Evolutionary conservation across 306 rosid genomes (phyloP).

Genomic region (Pueraria montana): DNA sequence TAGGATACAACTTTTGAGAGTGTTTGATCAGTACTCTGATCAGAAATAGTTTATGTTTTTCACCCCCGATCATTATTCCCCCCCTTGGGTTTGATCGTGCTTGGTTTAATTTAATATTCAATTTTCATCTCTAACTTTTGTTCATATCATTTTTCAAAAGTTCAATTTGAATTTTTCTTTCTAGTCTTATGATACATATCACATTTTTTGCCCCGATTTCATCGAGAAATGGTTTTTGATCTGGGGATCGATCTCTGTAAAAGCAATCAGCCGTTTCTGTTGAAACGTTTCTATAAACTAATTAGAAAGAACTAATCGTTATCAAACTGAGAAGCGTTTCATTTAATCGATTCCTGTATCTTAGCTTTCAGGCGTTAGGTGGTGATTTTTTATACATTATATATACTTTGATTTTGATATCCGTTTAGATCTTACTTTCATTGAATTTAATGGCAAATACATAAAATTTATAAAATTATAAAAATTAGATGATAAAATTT

Average conservation of each 20-base stretch:
- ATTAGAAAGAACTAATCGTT: neutral
- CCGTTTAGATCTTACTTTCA: slow-evolving; percentile 37
- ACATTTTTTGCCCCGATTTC: slow-evolving; percentile 20
- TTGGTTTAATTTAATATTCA: slow-evolving; percentile 18
- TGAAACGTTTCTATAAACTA: slow-evolving; percentile 27
- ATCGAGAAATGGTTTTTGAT: slow-evolving; percentile 7
- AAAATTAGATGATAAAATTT: too few species aligned
- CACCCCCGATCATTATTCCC: neutral
- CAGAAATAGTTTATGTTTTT: neutral
- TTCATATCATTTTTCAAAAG: neutral
- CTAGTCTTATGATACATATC: neutral
- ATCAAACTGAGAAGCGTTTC: slow-evolving; percentile 17
- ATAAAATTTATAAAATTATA: too few species aligned
- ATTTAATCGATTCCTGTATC: slow-evolving; percentile 19
- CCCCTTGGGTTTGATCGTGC: neutral
- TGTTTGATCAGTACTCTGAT: slow-evolving; percentile 18
- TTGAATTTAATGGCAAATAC: slow-evolving; percentile 12
- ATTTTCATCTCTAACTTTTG: neutral
- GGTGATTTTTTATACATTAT: neutral
- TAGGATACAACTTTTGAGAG: neutral
- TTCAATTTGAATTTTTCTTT: slow-evolving; percentile 9
- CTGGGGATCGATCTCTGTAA: slow-evolving; percentile 48
- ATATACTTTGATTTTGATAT: slow-evolving; percentile 11
- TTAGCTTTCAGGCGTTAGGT: slow-evolving; percentile 46
- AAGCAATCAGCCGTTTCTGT: slow-evolving; percentile 30